Evolutionary conservation across 176 grass and related monocot genomes (phyloP).

Genomic region (Paspalum vaginatum): DNA sequence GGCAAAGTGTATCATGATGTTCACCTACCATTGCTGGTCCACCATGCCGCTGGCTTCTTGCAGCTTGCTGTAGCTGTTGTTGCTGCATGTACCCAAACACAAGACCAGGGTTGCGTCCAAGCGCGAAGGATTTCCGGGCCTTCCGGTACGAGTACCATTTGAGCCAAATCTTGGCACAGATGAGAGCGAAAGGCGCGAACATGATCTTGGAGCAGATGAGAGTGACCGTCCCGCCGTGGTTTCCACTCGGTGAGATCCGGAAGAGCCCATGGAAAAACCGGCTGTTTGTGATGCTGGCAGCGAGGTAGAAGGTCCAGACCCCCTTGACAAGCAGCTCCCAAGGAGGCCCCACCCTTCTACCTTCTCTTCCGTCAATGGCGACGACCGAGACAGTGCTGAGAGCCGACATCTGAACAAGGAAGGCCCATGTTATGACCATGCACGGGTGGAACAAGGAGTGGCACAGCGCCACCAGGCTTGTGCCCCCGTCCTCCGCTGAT

Average conservation of each 20-base stretch:
- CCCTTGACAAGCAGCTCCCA: not conserved
- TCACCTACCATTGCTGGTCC: not conserved
- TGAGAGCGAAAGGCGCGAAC: not conserved
- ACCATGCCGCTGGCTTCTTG: not conserved
- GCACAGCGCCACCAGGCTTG: not conserved
- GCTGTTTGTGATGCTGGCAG: not conserved
- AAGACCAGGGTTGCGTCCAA: conserved; percentile 24
- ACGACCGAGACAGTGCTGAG: conserved; percentile 4
- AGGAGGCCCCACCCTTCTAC: not conserved
- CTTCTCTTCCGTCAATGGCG: conserved; percentile 18
- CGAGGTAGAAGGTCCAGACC: not conserved
- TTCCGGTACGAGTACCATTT: not conserved
- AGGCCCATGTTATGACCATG: not conserved
- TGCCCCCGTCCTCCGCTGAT: not conserved
- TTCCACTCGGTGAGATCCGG: not conserved
- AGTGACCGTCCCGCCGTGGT: not conserved
- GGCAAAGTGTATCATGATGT: not conserved
- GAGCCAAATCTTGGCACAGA: not conserved
- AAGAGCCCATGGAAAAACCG: not conserved
- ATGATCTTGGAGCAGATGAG: conserved; percentile 9
- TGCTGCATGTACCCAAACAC: conserved; percentile 17
- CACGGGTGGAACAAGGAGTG: not conserved
- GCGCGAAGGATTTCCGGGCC: not conserved
- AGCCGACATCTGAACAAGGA: conserved; percentile 4
- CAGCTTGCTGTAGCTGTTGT: not conserved